Conservation (phyloP, 176 grass and related monocot genomes). For the Cocos nucifera region DNA sequence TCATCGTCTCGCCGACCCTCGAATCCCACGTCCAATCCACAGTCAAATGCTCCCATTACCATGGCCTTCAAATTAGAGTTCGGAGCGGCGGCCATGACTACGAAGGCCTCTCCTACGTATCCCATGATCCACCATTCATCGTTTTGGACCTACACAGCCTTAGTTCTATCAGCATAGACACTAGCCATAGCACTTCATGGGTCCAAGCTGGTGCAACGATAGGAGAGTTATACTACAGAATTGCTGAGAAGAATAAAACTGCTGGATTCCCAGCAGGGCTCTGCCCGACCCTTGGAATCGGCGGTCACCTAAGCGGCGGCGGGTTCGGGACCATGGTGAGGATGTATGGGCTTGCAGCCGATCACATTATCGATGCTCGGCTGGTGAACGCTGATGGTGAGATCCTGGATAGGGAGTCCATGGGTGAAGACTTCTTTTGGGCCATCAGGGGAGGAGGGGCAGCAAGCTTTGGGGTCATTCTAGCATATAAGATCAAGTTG, state of each 20-base stretch:
- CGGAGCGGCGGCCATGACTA: slow-evolving; percentile 42
- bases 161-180: slow-evolving; percentile 13
- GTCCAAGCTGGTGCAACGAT: slow-evolving; percentile 32
- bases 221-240: slow-evolving; percentile 32
- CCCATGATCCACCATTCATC: slow-evolving; percentile 10
- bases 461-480: slow-evolving; percentile 34
- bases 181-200: slow-evolving; percentile 18
- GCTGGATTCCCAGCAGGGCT: slow-evolving; percentile 21
- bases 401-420: slow-evolving; percentile 23
- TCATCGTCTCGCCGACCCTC: slow-evolving; percentile 15
- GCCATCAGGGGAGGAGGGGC: slow-evolving; percentile 32
- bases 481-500: slow-evolving; percentile 29
- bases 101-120: slow-evolving; percentile 34
- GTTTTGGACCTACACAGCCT: slow-evolving; percentile 20
- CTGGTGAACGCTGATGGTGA: slow-evolving; percentile 20
- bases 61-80: slow-evolving; percentile 7
- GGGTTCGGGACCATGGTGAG: slow-evolving; percentile 31
- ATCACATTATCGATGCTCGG: slow-evolving; percentile 25
- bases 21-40: slow-evolving; percentile 25
- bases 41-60: slow-evolving; percentile 6
- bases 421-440: slow-evolving; percentile 41
- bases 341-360: slow-evolving; percentile 23
- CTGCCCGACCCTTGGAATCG: slow-evolving; percentile 26
- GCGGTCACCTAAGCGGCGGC: slow-evolving; percentile 30
- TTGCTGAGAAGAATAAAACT: slow-evolving; percentile 20